phyloP scores from a whole-genome alignment of 352 stramenopile species.

The Phytophthora tubulina region DNA sequence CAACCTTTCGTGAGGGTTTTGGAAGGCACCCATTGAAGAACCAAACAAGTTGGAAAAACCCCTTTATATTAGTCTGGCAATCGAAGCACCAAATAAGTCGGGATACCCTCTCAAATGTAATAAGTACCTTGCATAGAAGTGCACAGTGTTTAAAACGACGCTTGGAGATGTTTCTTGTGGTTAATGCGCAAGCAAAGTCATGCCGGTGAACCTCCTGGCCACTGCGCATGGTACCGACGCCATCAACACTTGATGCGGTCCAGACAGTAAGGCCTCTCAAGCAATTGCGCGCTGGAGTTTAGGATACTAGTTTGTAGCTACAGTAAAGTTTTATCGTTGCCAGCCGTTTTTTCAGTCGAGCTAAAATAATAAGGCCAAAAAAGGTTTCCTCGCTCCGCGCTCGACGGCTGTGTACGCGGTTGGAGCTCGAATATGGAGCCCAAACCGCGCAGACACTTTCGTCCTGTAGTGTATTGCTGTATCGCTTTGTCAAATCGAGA shows the following conservation, averaged over 20 bases:
- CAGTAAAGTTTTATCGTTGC: background rate
- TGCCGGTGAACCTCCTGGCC: background rate
- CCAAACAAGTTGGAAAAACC: no score
- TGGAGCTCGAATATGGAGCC: background rate
- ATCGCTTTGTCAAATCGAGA: conserved; percentile 13
- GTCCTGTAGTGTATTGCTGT: conserved; percentile 17
- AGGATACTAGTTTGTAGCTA: background rate
- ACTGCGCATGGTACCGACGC: background rate
- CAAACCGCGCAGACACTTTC: conserved; percentile 4
- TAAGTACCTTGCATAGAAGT: background rate
- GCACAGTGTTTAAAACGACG: background rate
- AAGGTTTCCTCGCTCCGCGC: conserved; percentile 26
- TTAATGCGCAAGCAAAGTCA: conserved; percentile 24
- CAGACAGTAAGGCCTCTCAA: background rate
- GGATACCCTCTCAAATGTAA: background rate
- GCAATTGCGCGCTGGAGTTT: background rate
- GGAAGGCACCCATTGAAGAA: no score
- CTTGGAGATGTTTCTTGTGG: conserved; percentile 20
- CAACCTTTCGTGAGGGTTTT: no score
- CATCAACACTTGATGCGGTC: conserved; percentile 3
- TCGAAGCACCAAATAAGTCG: no score
- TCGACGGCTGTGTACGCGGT: background rate
- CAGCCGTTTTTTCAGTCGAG: background rate
- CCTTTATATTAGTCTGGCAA: no score
- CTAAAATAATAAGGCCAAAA: background rate